Percentiles rank a stretch among this genome's conserved stretches.
These are phyloP conservation scores for Lactuca sativa DNA, from an alignment of 129 eudicot species.

Conservation along the genomic window DNA sequence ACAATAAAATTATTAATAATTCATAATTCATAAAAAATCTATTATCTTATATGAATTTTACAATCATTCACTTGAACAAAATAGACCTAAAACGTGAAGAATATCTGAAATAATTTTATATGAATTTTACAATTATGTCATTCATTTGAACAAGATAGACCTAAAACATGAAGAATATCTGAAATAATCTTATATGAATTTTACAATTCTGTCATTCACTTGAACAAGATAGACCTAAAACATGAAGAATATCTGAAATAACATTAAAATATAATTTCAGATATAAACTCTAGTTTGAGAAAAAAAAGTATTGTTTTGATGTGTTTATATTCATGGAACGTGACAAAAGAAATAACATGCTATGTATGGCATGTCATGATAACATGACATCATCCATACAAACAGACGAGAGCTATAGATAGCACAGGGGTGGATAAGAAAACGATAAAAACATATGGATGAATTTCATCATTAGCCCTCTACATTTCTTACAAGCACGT, in stretches of 20 bases:
- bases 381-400: conserved; percentile 26
- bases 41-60: no score
- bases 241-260: not conserved
- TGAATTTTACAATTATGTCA: no score
- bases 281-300: not conserved
- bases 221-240: not conserved
- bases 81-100: not conserved
- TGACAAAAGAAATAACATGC: conserved; percentile 14
- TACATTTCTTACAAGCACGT: not conserved
- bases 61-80: no score
- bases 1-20: no score
- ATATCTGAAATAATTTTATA: no score
- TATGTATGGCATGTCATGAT: not conserved
- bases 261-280: no score
- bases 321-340: not conserved
- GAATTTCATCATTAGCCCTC: conserved; percentile 8
- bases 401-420: conserved; percentile 11
- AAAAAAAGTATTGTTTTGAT: not conserved
- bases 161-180: not conserved
- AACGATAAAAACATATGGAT: not conserved
- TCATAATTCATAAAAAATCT: no score
- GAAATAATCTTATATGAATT: no score
- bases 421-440: not conserved
- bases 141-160: not conserved
- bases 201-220: no score